These are phyloP conservation scores for Cadophora sp. DNA, from an alignment of 2,329 filamentous ascomycete species.

Conservation along the genomic window DNA sequence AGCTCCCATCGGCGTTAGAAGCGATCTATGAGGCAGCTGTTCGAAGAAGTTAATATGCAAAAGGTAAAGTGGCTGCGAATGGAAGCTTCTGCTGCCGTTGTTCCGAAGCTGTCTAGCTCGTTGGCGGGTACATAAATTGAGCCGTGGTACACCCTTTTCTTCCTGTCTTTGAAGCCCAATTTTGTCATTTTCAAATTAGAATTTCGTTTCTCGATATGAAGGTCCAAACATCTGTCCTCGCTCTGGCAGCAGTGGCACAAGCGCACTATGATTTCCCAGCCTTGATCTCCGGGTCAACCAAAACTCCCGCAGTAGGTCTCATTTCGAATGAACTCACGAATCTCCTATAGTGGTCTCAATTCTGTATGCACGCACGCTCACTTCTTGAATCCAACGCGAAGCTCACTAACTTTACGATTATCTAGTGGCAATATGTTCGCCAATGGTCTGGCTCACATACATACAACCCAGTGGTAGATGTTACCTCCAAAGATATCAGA, in stretches of 20 bases:
- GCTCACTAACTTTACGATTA: background rate
- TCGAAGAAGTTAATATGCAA: background rate
- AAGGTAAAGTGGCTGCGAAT: conserved; percentile 1
- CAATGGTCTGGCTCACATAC: conserved; percentile 40
- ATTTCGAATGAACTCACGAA: background rate
- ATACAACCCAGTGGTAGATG: conserved; percentile 37
- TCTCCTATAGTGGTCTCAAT: background rate
- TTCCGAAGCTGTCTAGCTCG: background rate
- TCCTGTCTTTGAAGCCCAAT: background rate
- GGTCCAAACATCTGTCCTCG: conserved; percentile 27
- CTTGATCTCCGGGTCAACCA: conserved; percentile 29
- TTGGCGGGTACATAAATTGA: conserved; percentile 12
- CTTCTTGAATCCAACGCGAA: background rate
- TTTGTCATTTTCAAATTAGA: background rate
- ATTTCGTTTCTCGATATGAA: conserved; percentile 26
- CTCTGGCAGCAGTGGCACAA: conserved; percentile 30
- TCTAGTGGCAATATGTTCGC: conserved; percentile 37
- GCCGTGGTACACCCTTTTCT: background rate
- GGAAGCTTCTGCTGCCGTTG: conserved; percentile 4
- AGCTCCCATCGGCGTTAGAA: background rate
- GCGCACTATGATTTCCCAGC: conserved; percentile 40
- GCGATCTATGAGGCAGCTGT: conserved; percentile 17
- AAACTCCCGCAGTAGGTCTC: conserved; percentile 21
- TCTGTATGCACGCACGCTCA: background rate
- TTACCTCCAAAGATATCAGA: conserved; percentile 49